Evolutionary conservation across 495 filamentous ascomycete species (phyloP).

Genomic region (Hypoxylon fragiforme): DNA sequence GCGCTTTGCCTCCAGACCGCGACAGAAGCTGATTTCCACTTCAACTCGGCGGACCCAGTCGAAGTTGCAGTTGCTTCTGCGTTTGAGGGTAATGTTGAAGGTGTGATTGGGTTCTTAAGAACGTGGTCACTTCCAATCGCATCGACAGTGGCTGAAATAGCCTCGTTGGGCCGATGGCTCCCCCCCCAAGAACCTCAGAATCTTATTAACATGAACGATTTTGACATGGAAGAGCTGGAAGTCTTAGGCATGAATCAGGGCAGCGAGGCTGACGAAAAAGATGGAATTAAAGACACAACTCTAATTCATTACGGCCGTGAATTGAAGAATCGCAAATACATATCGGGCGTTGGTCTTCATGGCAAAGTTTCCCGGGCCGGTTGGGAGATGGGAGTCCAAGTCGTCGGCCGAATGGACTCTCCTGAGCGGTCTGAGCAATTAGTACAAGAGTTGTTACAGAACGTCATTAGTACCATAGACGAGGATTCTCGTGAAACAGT

Average conservation of each 20-base stretch:
- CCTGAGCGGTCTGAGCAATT: conserved; percentile 63
- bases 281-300: conserved; percentile 68
- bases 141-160: conserved; percentile 77
- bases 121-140: conserved; percentile 78
- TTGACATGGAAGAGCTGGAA: conserved; percentile 60
- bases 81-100: conserved; percentile 75
- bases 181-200: conserved; percentile 51
- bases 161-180: conserved; percentile 75
- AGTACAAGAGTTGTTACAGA: conserved; percentile 56
- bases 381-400: conserved; percentile 83
- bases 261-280: conserved; percentile 47
- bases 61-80: conserved; percentile 80
- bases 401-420: conserved; percentile 75
- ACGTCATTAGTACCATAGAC: conserved; percentile 64
- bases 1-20: conserved; percentile 53
- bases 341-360: conserved; percentile 37
- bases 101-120: conserved; percentile 70
- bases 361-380: conserved; percentile 59
- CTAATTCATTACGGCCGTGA: conserved; percentile 72
- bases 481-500: conserved; percentile 67
- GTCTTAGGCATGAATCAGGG: conserved; percentile 53
- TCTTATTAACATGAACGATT: conserved; percentile 45
- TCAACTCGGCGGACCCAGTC: conserved; percentile 70
- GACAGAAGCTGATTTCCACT: conserved; percentile 57
- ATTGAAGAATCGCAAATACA: conserved; percentile 48